phyloP scores from a whole-genome alignment of 2,329 filamentous ascomycete genomes.

The Lojkania enalia region DNA sequence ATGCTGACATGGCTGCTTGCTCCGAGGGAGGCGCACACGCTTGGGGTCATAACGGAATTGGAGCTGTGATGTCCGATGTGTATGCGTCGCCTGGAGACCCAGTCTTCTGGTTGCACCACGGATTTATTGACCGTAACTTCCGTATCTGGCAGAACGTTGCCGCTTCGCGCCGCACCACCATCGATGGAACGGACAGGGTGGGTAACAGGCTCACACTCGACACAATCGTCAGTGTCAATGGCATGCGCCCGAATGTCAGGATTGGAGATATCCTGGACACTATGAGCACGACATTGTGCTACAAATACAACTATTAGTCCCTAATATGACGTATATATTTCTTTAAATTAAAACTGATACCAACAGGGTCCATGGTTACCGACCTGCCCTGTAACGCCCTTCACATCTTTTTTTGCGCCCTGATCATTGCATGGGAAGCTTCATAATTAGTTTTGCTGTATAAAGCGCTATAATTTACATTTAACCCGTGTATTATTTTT shows the following conservation, averaged over 20 bases:
- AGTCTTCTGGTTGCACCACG: conserved; percentile 57
- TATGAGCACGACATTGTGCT: conserved; percentile 29
- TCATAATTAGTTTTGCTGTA: too few species aligned
- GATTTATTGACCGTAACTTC: conserved; percentile 54
- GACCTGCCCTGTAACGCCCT: too few species aligned
- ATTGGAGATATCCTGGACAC: conserved; percentile 39
- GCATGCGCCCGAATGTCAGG: conserved; percentile 29
- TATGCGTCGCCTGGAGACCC: conserved; percentile 40
- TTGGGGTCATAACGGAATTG: conserved; percentile 43
- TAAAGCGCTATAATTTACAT: too few species aligned
- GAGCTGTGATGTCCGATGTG: conserved; percentile 39
- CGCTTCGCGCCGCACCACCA: conserved; percentile 26
- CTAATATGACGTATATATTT: too few species aligned
- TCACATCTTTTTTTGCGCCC: too few species aligned
- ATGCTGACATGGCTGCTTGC: conserved; percentile 34
- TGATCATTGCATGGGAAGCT: too few species aligned
- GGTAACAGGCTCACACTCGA: conserved; percentile 32
- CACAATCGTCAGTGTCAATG: conserved; percentile 31
- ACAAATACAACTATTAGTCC: conserved; percentile 43
- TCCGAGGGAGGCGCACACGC: conserved; percentile 37
- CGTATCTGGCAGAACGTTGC: conserved; percentile 54
- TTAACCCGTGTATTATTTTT: too few species aligned
- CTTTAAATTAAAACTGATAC: too few species aligned
- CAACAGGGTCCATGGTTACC: too few species aligned
- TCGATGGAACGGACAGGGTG: conserved; percentile 46